These are phyloP conservation scores for Entamoeba invadens DNA, from an alignment of 208 protist genomes.

Conservation along the genomic window DNA sequence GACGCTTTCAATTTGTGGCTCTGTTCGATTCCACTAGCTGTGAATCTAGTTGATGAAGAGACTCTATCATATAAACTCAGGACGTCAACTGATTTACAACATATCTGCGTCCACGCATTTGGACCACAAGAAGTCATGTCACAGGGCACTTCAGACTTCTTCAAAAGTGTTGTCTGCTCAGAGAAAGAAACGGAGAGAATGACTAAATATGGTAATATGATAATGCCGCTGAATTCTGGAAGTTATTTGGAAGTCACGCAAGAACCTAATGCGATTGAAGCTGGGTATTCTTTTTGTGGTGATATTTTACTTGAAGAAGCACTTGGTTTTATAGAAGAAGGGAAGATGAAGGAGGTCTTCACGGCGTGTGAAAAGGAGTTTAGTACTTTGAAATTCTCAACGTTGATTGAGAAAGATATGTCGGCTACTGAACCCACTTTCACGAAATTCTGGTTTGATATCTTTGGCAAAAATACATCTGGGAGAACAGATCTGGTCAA, in stretches of 20 bases:
- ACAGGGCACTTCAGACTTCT: neutral
- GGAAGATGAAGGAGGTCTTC: neutral
- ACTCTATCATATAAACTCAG: neutral
- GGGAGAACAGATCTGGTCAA: neutral
- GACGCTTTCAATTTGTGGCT: neutral
- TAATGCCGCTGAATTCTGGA: neutral
- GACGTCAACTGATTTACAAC: neutral
- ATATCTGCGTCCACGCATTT: neutral
- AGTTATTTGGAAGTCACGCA: neutral
- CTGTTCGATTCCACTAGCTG: neutral
- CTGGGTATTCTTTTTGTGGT: neutral
- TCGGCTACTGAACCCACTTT: neutral
- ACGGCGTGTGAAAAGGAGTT: neutral
- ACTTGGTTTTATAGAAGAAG: neutral
- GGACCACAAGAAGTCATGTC: neutral
- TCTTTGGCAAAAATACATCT: neutral
- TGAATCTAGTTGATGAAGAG: neutral
- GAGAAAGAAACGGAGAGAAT: neutral
- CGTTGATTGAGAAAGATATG: neutral
- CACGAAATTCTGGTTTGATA: neutral
- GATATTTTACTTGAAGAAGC: neutral
- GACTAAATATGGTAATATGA: neutral
- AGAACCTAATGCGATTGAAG: neutral
- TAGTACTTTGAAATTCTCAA: neutral
- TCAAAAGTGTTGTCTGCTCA: neutral